Evolutionary conservation across 257 asterid genomes (phyloP).

Genomic region (Nicotiana sylvestris): DNA sequence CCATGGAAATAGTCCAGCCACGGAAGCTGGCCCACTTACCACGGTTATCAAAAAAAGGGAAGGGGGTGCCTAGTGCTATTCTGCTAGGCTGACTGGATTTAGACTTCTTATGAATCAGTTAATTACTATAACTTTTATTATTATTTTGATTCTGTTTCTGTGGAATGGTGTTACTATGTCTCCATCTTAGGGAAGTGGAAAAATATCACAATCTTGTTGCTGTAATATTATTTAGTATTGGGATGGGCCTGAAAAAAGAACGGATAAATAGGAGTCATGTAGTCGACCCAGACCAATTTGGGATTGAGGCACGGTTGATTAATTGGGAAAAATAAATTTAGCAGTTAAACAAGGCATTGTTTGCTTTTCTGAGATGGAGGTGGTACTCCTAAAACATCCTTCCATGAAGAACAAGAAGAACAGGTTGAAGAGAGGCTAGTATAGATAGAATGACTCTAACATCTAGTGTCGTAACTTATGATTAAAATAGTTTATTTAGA

Average conservation of each 20-base stretch:
- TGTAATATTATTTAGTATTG: not conserved
- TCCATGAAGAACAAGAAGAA: not conserved
- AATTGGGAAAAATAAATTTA: not conserved
- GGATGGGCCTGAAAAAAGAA: not conserved
- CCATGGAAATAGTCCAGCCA: too few species aligned
- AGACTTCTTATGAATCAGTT: not conserved
- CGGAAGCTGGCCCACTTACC: too few species aligned
- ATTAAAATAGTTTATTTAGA: not conserved
- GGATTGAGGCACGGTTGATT: not conserved
- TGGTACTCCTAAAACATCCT: not conserved
- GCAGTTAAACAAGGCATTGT: not conserved
- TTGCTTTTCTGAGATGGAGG: not conserved
- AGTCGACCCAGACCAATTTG: not conserved
- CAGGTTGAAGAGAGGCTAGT: not conserved
- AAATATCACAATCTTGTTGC: not conserved
- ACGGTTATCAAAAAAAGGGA: too few species aligned
- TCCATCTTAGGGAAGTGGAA: slow-evolving; percentile 2
- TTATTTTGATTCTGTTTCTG: not conserved
- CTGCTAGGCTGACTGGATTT: not conserved
- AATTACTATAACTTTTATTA: not conserved
- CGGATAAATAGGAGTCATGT: not conserved
- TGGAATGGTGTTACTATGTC: not conserved
- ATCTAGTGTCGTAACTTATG: not conserved
- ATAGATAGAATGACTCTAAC: not conserved
- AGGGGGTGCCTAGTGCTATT: not conserved